Evolutionary conservation across 257 asterid genomes (phyloP).

Genomic region (Solanum virginianum): DNA sequence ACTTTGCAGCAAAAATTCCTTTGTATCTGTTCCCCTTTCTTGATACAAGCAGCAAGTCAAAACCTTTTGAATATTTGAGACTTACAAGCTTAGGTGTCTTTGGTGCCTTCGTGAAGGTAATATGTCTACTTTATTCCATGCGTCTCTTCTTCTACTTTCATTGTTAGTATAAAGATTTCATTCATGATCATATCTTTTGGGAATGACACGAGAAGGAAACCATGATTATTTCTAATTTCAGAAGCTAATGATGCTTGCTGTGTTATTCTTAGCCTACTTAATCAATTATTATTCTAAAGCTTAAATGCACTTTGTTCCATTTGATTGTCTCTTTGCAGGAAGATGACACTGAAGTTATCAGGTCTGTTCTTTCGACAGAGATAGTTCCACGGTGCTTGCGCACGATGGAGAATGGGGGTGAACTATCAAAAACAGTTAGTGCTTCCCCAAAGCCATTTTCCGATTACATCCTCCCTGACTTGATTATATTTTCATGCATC

Average conservation of each 20-base stretch:
- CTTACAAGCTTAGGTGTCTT: slow-evolving; percentile 27
- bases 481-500: background rate
- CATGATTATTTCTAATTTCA: background rate
- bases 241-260: background rate
- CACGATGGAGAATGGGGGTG: slow-evolving; percentile 20
- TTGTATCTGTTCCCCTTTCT: slow-evolving; percentile 19
- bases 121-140: background rate
- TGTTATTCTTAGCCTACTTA: background rate
- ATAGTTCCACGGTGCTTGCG: slow-evolving; percentile 19
- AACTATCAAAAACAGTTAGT: slow-evolving; percentile 22
- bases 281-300: background rate
- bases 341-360: slow-evolving; percentile 8
- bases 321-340: slow-evolving; percentile 2
- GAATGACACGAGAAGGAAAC: background rate
- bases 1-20: slow-evolving; percentile 24
- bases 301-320: background rate
- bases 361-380: slow-evolving; percentile 15
- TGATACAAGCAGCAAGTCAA: slow-evolving; percentile 6
- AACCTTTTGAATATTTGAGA: slow-evolving; percentile 22
- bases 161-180: background rate
- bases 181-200: background rate
- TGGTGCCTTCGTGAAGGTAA: slow-evolving; percentile 37
- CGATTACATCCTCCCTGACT: background rate
- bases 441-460: background rate
- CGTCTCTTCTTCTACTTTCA: background rate